These are phyloP conservation scores for Colletotrichum agaves DNA, from an alignment of 2,329 filamentous ascomycete species.

Conservation along the genomic window DNA sequence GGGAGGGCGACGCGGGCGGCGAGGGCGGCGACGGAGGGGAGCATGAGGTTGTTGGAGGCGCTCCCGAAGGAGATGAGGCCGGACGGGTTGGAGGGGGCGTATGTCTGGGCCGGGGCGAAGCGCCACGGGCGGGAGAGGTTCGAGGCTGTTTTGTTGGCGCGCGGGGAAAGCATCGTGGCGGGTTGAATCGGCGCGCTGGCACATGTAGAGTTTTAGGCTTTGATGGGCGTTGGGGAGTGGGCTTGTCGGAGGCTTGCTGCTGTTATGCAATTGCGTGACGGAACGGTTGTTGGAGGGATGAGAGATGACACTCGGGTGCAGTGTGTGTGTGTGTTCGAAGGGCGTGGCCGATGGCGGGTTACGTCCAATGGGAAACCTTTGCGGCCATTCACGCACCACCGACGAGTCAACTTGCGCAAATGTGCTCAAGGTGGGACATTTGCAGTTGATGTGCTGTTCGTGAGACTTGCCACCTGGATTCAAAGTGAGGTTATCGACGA, in stretches of 20 bases:
- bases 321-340: neutral
- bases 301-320: neutral
- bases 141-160: conserved; percentile 16
- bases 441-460: too few species aligned
- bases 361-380: neutral
- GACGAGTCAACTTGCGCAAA: conserved; percentile 14
- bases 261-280: too few species aligned
- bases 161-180: conserved; percentile 8
- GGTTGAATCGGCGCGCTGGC: too few species aligned
- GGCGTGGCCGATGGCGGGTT: conserved; percentile 1
- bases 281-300: neutral
- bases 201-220: too few species aligned
- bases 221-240: neutral
- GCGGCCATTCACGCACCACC: neutral
- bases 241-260: neutral
- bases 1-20: conserved; percentile 14
- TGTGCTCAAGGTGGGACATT: neutral
- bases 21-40: conserved; percentile 12
- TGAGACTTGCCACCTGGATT: too few species aligned
- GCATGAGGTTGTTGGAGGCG: conserved; percentile 26
- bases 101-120: conserved; percentile 22
- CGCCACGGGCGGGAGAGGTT: conserved; percentile 26
- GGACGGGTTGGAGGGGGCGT: conserved; percentile 14
- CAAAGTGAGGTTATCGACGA: too few species aligned
- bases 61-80: conserved; percentile 30